Evolutionary conservation across 768 basidiomycete species (phyloP).

Genomic region (Mycena latifolia): DNA sequence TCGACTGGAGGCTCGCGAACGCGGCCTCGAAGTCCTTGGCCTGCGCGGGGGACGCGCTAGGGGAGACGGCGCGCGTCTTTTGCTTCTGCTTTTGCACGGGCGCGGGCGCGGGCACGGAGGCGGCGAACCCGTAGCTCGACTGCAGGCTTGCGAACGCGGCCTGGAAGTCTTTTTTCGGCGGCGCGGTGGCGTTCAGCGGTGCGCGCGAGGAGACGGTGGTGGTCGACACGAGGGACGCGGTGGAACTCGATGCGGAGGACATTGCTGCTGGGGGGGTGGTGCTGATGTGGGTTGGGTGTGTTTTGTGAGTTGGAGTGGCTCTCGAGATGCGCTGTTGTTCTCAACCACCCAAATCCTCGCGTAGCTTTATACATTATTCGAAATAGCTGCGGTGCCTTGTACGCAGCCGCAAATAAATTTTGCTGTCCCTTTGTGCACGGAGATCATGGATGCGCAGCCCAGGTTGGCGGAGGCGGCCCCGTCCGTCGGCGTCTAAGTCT

Average conservation of each 20-base stretch:
- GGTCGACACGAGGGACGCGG: conserved; percentile 13
- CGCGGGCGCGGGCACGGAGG: conserved; percentile 18
- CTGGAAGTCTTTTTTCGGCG: conserved; percentile 26
- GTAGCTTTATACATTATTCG: conserved; percentile 15
- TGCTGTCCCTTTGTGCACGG: not conserved
- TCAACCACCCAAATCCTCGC: not conserved
- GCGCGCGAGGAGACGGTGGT: conserved; percentile 18
- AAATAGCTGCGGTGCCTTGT: conserved; percentile 14
- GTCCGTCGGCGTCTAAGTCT: too few relatives aligned
- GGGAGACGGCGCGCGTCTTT: too few relatives aligned
- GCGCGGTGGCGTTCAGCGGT: not conserved
- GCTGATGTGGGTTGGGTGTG: conserved; percentile 1
- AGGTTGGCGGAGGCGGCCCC: too few relatives aligned
- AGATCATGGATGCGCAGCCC: not conserved
- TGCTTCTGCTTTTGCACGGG: conserved; percentile 1
- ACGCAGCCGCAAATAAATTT: not conserved
- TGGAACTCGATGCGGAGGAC: conserved; percentile 13
- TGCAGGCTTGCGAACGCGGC: conserved; percentile 25
- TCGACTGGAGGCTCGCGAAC: conserved; percentile 23
- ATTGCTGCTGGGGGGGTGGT: not conserved
- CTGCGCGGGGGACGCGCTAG: too few relatives aligned
- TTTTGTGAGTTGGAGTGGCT: not conserved
- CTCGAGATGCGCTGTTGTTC: too few relatives aligned
- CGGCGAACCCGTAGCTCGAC: conserved; percentile 23
- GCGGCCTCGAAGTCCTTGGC: conserved; percentile 19